Evolutionary conservation across 306 rosid species (phyloP).

Genomic region (Fragaria vesca): DNA sequence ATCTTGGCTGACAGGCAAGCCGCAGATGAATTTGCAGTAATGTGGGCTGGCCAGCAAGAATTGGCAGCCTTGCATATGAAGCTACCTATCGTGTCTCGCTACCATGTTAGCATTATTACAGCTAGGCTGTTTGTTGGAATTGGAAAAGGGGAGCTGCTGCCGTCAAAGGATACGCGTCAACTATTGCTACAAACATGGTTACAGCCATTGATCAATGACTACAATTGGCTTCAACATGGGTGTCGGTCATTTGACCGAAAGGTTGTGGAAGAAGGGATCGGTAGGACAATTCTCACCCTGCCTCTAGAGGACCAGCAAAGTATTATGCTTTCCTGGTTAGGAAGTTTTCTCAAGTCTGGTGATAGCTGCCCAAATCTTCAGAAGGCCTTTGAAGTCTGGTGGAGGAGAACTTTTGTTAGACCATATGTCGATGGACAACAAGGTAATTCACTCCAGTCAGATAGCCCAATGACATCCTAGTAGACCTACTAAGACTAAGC

Average conservation of each 20-base stretch:
- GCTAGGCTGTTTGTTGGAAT: constrained; percentile 76
- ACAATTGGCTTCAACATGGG: constrained; percentile 81
- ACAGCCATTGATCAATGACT: constrained; percentile 86
- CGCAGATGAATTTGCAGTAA: constrained; percentile 71
- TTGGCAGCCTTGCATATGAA: constrained; percentile 63
- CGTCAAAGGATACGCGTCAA: constrained; percentile 67
- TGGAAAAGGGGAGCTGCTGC: constrained; percentile 83
- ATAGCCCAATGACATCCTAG: constrained; percentile 40
- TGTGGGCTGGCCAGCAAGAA: constrained; percentile 85
- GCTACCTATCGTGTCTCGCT: constrained; percentile 58
- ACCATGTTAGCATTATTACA: constrained; percentile 73
- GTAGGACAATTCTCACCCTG: constrained; percentile 88
- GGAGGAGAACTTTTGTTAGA: constrained; percentile 85
- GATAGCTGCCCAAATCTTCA: constrained; percentile 93
- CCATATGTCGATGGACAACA: constrained; percentile 62
- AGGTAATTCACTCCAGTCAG: constrained; percentile 43
- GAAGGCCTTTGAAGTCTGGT: constrained; percentile 93
- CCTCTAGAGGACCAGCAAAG: constrained; percentile 89
- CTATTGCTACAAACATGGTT: constrained; percentile 76
- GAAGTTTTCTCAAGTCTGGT: constrained; percentile 75
- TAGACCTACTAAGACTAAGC: constrained; percentile 10
- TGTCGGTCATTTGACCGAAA: constrained; percentile 79
- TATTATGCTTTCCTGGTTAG: constrained; percentile 84
- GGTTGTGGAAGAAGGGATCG: constrained; percentile 92
- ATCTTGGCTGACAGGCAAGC: constrained; percentile 77